A percentile compares a stretch with the other conserved stretches of the same genome.
phyloP scores from a whole-genome alignment of 345 rosid species.

The Murraya koenigii region DNA sequence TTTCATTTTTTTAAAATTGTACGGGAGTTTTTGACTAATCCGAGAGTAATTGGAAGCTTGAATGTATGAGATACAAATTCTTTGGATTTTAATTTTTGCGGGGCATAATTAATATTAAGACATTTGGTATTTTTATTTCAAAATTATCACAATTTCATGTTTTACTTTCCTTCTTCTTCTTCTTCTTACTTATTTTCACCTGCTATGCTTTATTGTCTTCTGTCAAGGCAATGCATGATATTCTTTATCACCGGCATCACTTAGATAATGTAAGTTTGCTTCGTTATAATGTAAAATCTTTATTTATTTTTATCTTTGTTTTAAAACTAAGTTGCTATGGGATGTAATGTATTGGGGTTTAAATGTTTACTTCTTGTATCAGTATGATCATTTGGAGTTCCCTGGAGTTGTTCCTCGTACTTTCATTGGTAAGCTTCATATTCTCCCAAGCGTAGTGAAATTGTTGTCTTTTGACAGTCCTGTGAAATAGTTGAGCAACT shows the following conservation, averaged over 20 bases:
- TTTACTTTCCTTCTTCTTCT: neutral
- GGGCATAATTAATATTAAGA: neutral
- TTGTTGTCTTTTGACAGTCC: neutral
- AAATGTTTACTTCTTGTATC: constrained; percentile 8
- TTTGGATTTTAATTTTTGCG: neutral
- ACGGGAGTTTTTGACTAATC: neutral
- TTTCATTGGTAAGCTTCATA: constrained; percentile 55
- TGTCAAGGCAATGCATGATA: constrained; percentile 85
- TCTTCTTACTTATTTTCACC: neutral
- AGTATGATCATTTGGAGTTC: constrained; percentile 98
- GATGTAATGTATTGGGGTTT: neutral
- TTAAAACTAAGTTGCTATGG: neutral
- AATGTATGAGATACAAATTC: neutral
- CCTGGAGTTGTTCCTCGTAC: constrained; percentile 99
- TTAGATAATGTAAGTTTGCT: constrained; percentile 60
- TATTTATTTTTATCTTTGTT: neutral
- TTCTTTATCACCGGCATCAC: constrained; percentile 68
- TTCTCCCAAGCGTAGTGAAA: neutral
- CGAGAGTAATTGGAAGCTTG: neutral
- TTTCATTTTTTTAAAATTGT: neutral
- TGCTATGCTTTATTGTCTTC: neutral
- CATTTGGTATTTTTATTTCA: neutral
- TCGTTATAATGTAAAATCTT: neutral
- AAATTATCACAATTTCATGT: neutral
- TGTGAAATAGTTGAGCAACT: neutral